Evolutionary conservation across 2,329 filamentous ascomycete species (phyloP).

Genomic region (Saccharata proteae): DNA sequence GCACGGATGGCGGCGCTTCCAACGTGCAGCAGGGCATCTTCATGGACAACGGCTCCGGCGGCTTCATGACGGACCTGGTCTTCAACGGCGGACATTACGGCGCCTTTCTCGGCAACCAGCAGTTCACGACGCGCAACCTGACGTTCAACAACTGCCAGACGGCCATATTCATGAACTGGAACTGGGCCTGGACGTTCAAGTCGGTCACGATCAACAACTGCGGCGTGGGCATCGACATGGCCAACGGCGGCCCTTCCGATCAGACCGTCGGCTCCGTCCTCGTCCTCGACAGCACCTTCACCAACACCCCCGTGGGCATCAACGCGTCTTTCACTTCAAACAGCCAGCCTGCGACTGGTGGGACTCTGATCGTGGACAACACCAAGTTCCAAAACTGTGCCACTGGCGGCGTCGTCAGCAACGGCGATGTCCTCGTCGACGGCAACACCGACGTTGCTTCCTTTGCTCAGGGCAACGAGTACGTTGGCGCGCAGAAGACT

Average conservation of each 20-base stretch:
- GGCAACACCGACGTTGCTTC: constrained; percentile 58
- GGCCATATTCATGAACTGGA: constrained; percentile 43
- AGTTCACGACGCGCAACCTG: constrained; percentile 43
- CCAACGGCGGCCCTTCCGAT: constrained; percentile 43
- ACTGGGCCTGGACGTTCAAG: constrained; percentile 40
- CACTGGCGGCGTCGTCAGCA: constrained; percentile 51
- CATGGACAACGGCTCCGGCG: constrained; percentile 48
- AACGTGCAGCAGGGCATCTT: constrained; percentile 47
- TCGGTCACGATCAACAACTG: constrained; percentile 35
- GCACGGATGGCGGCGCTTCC: constrained; percentile 27
- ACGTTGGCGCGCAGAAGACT: constrained; percentile 38
- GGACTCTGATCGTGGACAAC: constrained; percentile 77
- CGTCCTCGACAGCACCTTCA: constrained; percentile 68
- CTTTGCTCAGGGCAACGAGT: constrained; percentile 71
- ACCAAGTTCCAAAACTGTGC: no score
- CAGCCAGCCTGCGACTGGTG: constrained; percentile 57
- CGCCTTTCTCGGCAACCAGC: constrained; percentile 51
- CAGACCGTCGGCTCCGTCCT: constrained; percentile 80
- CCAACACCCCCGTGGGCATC: constrained; percentile 64
- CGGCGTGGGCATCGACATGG: constrained; percentile 37
- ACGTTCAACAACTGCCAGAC: constrained; percentile 38
- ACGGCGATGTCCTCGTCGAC: constrained; percentile 50
- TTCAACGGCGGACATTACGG: constrained; percentile 52
- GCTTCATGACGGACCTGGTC: constrained; percentile 46
- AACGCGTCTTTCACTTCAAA: constrained; percentile 63